These are phyloP conservation scores for Amphibolis antarctica DNA, from an alignment of 106 monocot genomes.

Conservation along the genomic window DNA sequence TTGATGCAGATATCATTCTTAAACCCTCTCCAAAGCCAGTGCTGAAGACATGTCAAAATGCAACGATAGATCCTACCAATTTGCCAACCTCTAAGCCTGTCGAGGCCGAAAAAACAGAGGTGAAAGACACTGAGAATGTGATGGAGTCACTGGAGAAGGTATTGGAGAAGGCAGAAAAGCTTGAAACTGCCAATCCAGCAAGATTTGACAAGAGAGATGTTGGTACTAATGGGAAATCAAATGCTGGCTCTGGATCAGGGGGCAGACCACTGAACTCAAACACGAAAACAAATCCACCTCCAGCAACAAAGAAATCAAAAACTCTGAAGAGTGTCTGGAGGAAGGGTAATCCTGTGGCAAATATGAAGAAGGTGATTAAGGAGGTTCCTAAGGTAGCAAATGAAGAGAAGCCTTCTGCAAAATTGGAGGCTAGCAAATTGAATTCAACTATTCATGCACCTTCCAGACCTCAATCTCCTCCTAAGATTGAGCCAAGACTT, in stretches of 20 bases:
- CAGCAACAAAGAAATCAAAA: conserved; percentile 38
- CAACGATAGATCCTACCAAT: conserved; percentile 10
- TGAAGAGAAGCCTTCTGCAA: conserved; percentile 7
- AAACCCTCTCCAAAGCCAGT: conserved; percentile 72
- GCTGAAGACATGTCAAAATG: conserved; percentile 27
- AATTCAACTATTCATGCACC: conserved; percentile 13
- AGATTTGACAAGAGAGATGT: conserved; percentile 19
- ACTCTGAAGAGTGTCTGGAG: conserved; percentile 93
- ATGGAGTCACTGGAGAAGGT: conserved; percentile 76
- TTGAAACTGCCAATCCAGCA: conserved; percentile 32
- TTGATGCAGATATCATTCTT: conserved; percentile 47
- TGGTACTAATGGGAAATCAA: conserved; percentile 14
- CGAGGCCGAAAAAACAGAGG: conserved; percentile 12
- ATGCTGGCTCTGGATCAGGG: conserved; percentile 10
- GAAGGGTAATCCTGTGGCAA: conserved; percentile 71
- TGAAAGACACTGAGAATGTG: conserved; percentile 53
- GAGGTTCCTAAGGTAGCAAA: conserved; percentile 32
- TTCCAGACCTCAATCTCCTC: conserved; percentile 27
- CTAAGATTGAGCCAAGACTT: conserved; percentile 31
- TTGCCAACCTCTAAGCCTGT: conserved; percentile 9
- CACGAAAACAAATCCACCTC: conserved; percentile 6
- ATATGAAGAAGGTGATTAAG: conserved; percentile 57
- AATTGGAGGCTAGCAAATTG: conserved; percentile 5
- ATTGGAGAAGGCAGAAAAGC: conserved; percentile 70
- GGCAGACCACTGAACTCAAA: conserved; percentile 5